phyloP scores from a whole-genome alignment of 495 filamentous ascomycete species.

The Parathielavia appendiculata region DNA sequence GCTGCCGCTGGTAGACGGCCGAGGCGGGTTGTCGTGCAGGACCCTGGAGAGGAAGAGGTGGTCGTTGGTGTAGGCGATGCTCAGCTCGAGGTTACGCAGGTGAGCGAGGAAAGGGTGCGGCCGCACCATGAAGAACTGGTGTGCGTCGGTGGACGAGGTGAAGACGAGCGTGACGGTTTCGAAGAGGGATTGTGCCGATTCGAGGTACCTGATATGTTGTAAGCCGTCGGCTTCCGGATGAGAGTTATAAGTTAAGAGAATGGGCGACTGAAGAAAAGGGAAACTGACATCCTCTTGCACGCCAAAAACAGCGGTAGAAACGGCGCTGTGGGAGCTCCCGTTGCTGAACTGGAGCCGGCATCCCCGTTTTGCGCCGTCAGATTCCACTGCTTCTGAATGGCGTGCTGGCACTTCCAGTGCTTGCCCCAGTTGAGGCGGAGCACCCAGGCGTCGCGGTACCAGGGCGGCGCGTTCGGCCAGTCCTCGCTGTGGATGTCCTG shows the following conservation, averaged over 20 bases:
- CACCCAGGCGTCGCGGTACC: conserved; percentile 20
- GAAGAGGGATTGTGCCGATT: conserved; percentile 23
- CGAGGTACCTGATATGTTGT: conserved; percentile 19
- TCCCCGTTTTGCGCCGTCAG: conserved; percentile 2
- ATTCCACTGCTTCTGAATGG: conserved; percentile 19
- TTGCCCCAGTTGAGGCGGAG: conserved; percentile 23
- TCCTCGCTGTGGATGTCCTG: not conserved
- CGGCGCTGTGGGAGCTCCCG: conserved; percentile 1
- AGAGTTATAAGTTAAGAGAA: not conserved
- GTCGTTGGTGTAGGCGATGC: conserved; percentile 24
- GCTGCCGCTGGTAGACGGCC: not conserved
- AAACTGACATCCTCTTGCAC: conserved; percentile 28
- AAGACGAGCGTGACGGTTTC: conserved; percentile 25
- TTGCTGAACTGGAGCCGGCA: not conserved
- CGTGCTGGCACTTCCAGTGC: conserved; percentile 27
- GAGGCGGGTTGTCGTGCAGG: not conserved
- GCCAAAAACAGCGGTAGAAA: conserved; percentile 25
- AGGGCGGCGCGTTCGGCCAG: conserved; percentile 1
- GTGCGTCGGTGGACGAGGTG: conserved; percentile 25
- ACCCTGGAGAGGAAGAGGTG: conserved; percentile 20
- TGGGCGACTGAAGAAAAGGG: not conserved
- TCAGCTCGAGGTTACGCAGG: conserved; percentile 23
- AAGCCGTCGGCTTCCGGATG: not conserved
- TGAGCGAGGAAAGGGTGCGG: conserved; percentile 18
- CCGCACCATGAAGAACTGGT: conserved; percentile 22